Percentiles rank a stretch among this genome's conserved stretches.
Evolutionary conservation across 2,329 filamentous ascomycete genomes (phyloP).

Genomic region (Fusarium clavum): DNA sequence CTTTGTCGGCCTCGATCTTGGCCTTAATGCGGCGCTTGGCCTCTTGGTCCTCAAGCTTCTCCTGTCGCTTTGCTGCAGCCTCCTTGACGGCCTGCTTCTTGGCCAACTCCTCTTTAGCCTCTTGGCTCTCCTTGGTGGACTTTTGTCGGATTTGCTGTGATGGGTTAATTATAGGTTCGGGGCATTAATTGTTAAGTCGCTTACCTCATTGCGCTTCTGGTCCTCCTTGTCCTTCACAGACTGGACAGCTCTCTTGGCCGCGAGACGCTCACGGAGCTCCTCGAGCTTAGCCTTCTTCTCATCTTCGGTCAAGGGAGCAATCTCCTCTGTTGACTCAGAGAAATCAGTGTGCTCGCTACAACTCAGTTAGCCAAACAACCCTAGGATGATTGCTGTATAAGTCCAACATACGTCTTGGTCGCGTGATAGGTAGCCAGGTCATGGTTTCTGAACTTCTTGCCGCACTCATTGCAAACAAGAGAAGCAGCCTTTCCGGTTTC

Average conservation of each 20-base stretch:
- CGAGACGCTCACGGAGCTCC: slow-evolving; percentile 78
- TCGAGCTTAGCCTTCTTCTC: slow-evolving; percentile 85
- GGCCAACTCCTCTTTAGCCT: slow-evolving; percentile 87
- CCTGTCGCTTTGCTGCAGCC: slow-evolving; percentile 83
- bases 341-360: slow-evolving; percentile 86
- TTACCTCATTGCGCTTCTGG: slow-evolving; percentile 85
- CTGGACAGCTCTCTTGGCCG: slow-evolving; percentile 76
- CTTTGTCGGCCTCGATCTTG: slow-evolving; percentile 95
- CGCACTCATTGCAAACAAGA: slow-evolving; percentile 93
- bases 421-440: slow-evolving; percentile 91
- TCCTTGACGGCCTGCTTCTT: slow-evolving; percentile 94
- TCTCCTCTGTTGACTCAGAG: slow-evolving; percentile 90
- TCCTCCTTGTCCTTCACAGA: slow-evolving; percentile 82
- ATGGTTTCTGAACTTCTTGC: slow-evolving; percentile 86
- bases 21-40: slow-evolving; percentile 91
- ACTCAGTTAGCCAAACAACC: background rate
- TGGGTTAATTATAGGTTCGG: background rate
- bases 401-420: slow-evolving; percentile 74
- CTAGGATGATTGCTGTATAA: background rate
- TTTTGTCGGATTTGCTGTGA: slow-evolving; percentile 80
- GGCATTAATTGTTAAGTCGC: background rate
- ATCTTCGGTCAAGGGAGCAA: slow-evolving; percentile 89
- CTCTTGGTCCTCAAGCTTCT: slow-evolving; percentile 86
- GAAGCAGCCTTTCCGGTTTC: slow-evolving; percentile 81
- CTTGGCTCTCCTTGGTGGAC: slow-evolving; percentile 87